Evolutionary conservation across 2,329 filamentous ascomycete genomes (phyloP), one percentile per base, ranked within the genome.

Genomic region (Ceratocystis destructans): DNA sequence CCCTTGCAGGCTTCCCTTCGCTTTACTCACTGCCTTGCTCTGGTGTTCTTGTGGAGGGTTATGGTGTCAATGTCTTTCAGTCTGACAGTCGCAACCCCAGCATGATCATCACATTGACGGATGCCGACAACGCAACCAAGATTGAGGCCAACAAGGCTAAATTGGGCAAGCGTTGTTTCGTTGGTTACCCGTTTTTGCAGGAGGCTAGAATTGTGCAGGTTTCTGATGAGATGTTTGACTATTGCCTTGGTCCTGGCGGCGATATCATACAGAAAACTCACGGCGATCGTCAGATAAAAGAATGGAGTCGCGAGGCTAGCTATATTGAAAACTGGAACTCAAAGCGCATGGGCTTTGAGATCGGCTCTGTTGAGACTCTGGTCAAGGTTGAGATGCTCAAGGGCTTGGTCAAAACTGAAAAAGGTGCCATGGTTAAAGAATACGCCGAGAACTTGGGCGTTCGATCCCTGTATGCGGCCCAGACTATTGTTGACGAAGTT

Each of bases 1-100:
- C 94, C n/a, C 77, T 97, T 69, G 93, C 94, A 67, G 94, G 94
- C 3, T 99, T 99, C 74, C 94, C 94, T 5, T 94, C 88, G 70
- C 77, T 99, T 71, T 89, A 92, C 70, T 94, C 89, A 1, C 77
- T 99, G 50, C 88, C 90, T 0, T 92, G 94, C 74, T 86, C 85
- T 68, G 94, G 90, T 1, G 82, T 85, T 66, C 79, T 97, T 22
- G 72, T 78, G 7, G 74, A 77, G 61, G 89, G 87, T 7, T 96
- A 96, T 70, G 91, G 91, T 1, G 89, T 99, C 69, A 94, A 87
- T 69, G 90, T 99, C 44, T 99, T 99, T 78, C 91, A 96, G 73
- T 86, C 93, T 71, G 94, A 97, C 71, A 96, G 92, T 74, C 87
- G 90, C 62, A 97, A 97, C 73, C 92, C 96, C 75, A 99, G 93